Conservation (phyloP, 164 flowering plant genomes). For the Umbellularia californica region DNA sequence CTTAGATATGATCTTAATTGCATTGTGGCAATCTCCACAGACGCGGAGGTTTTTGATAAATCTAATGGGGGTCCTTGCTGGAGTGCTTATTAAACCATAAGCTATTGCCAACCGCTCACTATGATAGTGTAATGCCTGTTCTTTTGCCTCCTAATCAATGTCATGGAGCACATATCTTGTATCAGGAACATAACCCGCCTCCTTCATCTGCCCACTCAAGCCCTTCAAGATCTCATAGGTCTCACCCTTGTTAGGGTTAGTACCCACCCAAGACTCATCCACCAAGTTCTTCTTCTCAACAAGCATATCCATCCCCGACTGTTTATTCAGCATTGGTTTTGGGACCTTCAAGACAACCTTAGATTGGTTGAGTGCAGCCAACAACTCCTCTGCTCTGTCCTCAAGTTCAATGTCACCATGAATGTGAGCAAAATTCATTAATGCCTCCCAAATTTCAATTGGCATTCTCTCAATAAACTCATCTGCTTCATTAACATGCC, state of each 20-base stretch:
- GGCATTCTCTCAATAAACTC: conserved; percentile 54
- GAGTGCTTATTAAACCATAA: conserved; percentile 79
- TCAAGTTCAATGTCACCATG: conserved; percentile 82
- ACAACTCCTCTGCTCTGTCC: conserved; percentile 59
- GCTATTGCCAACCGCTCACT: conserved; percentile 84
- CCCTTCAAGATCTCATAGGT: not conserved
- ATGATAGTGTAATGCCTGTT: conserved; percentile 78
- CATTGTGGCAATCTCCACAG: conserved; percentile 87
- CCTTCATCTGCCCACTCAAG: conserved; percentile 29
- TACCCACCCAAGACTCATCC: conserved; percentile 35
- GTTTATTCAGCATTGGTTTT: conserved; percentile 47
- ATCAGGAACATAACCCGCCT: conserved; percentile 72
- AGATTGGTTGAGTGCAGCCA: conserved; percentile 56
- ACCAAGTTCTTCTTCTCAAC: conserved; percentile 59
- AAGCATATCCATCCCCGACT: conserved; percentile 48
- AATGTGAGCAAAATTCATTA: conserved; percentile 60
- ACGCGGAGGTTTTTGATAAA: conserved; percentile 79
- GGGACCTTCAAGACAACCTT: conserved; percentile 46
- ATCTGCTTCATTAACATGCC: conserved; percentile 56
- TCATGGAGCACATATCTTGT: conserved; percentile 86
- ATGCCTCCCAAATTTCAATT: conserved; percentile 56
- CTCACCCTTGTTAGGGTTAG: conserved; percentile 45
- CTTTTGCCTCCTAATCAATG: conserved; percentile 90
- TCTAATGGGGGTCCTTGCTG: conserved; percentile 66
- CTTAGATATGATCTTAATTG: conserved; percentile 18